Evolutionary conservation across 495 filamentous ascomycete species (phyloP).

Genomic region (Bathelium albidoporum): DNA sequence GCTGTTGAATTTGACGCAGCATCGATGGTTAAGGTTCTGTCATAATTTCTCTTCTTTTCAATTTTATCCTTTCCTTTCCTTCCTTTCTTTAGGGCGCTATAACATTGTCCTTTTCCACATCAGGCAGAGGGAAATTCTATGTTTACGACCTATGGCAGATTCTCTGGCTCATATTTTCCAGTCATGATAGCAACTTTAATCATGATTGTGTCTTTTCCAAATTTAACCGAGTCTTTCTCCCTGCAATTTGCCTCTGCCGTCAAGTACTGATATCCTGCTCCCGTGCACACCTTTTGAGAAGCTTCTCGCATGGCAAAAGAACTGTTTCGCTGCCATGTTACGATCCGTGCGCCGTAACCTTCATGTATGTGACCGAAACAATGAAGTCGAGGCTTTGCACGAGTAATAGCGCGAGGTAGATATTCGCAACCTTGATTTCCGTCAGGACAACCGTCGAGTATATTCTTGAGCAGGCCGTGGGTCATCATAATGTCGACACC

Average conservation of each 20-base stretch:
- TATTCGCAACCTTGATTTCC: conserved; percentile 34
- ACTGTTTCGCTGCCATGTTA: background rate
- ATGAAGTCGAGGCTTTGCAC: conserved; percentile 42
- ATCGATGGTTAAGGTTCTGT: too few species aligned
- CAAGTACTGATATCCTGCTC: background rate
- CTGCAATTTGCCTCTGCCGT: background rate
- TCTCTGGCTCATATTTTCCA: background rate
- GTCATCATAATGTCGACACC: conserved; percentile 58
- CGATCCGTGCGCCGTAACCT: conserved; percentile 19
- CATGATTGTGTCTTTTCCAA: background rate
- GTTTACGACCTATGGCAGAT: background rate
- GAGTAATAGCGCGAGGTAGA: conserved; percentile 35
- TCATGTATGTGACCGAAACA: conserved; percentile 54
- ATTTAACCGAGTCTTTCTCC: background rate
- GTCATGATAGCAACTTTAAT: background rate
- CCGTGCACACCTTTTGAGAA: background rate
- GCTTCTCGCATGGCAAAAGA: conserved; percentile 1
- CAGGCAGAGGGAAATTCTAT: background rate
- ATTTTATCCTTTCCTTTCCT: too few species aligned
- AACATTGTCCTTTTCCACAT: too few species aligned
- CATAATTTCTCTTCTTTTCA: too few species aligned
- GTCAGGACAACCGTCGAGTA: conserved; percentile 39
- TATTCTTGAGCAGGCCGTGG: conserved; percentile 56
- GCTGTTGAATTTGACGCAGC: too few species aligned
- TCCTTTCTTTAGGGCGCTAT: too few species aligned